Evolutionary conservation across 2,329 filamentous ascomycete genomes (phyloP), one percentile per base, ranked within the genome.

Genomic region (Drechslerella coelobrocha): DNA sequence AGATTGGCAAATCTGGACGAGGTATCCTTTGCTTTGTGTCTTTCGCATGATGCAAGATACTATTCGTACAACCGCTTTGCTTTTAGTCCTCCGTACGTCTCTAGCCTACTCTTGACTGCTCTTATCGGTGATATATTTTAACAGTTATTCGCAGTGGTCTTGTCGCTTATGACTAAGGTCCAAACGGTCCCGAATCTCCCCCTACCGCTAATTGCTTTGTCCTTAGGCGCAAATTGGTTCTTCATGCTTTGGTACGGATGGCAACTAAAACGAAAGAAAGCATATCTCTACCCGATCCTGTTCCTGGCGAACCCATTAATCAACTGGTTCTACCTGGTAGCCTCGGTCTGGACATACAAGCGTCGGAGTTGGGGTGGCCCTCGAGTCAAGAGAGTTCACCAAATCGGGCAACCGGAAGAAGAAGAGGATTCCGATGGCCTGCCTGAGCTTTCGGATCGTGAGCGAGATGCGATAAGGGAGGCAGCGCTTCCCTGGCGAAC

Each of bases 291-390:
- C 78, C 93, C 93, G 0, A 76, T 97, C 73, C 97, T 97, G 92
- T 97, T 97, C 78, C 81, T 96, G 50, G 79, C 97, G 73, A 97
- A 97, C 77, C 93, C 94, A 0, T 95, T 97, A 77, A 92, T 97
- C 83, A 97, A 97, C 80, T 97, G 93, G 93, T 85, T 91, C 66
- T 97, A 97, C 81, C 96, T 97, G 89, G 89, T 96, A 1, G 55
- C 60, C 26, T 63, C 60, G 10, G 50, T 55, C 8, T 72, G 62
- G 41, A 65, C 61, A 8, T 69, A 57, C 21, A 39, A 56, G 34
- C 91, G 96, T 78, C 85, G 93, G 73, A 97, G 93, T 1, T 99
- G 94, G 93, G 93, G 93, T 74, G 93, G 93, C 0, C 94, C 93
- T 9, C 86, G 93, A 76, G 92, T 69, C 23, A 56, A 53, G 21